A percentile compares a stretch with the other conserved stretches of the same genome.
phyloP scores from a whole-genome alignment of 306 rosid species.

The Pyrus communis region DNA sequence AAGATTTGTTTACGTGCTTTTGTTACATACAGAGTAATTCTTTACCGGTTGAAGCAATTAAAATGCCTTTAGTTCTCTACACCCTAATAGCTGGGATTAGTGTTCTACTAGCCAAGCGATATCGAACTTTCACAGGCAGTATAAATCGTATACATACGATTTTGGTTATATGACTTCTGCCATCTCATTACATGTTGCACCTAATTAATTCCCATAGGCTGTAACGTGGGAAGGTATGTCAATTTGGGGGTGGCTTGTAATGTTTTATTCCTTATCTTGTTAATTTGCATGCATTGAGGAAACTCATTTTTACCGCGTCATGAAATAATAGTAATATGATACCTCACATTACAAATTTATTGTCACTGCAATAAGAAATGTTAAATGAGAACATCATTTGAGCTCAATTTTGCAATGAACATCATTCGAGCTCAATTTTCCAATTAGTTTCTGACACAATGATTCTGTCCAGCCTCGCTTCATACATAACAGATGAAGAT shows the following conservation, averaged over 20 bases:
- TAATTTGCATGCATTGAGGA: too few species aligned
- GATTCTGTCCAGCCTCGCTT: constrained; percentile 71
- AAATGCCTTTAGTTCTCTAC: background rate
- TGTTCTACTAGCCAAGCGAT: background rate
- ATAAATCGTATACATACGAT: too few species aligned
- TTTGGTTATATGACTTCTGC: background rate
- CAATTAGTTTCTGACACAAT: constrained; percentile 31
- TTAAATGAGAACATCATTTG: too few species aligned
- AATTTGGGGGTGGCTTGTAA: background rate
- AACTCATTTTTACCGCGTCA: too few species aligned
- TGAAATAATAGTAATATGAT: too few species aligned
- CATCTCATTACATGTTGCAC: background rate
- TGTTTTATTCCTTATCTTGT: too few species aligned
- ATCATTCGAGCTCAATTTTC: background rate
- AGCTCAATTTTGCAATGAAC: too few species aligned
- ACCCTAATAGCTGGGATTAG: background rate
- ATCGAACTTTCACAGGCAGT: background rate
- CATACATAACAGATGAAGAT: constrained; percentile 86
- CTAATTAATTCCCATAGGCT: too few species aligned
- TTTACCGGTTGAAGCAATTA: background rate
- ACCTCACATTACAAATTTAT: too few species aligned
- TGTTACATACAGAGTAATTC: background rate
- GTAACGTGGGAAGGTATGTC: background rate
- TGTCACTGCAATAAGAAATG: too few species aligned
- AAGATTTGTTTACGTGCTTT: background rate